Conservation (phyloP, 2,329 filamentous ascomycete genomes). For the Elsinoe necatrix region DNA sequence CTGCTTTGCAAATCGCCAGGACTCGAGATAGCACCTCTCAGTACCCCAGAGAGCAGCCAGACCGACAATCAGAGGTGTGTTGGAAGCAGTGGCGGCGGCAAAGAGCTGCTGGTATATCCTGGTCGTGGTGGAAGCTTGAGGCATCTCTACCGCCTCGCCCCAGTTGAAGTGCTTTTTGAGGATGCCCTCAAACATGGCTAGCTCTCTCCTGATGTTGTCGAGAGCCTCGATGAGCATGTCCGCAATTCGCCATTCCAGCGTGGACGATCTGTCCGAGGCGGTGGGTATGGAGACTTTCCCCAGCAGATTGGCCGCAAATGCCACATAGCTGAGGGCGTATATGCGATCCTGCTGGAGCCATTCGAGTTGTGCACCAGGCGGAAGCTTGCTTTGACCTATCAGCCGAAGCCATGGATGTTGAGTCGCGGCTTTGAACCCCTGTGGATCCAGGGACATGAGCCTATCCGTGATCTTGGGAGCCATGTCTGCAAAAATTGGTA, state of each 20-base stretch:
- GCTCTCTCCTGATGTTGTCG: constrained; percentile 57
- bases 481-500: not conserved
- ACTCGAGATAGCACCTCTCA: constrained; percentile 49
- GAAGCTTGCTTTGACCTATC: constrained; percentile 54
- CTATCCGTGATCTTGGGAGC: not conserved
- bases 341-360: constrained; percentile 68
- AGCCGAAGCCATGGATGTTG: constrained; percentile 57
- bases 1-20: constrained; percentile 39
- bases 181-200: constrained; percentile 56
- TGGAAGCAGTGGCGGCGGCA: constrained; percentile 45
- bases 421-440: constrained; percentile 49
- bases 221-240: constrained; percentile 56
- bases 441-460: constrained; percentile 44
- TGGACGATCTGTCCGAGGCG: constrained; percentile 33
- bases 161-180: constrained; percentile 17
- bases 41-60: constrained; percentile 66
- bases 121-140: constrained; percentile 19
- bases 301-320: constrained; percentile 57
- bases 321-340: constrained; percentile 62
- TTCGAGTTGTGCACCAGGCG: constrained; percentile 47
- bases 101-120: constrained; percentile 50
- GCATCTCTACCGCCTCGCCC: constrained; percentile 13
- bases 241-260: constrained; percentile 49
- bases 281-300: constrained; percentile 50
- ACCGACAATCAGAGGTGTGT: constrained; percentile 52